Evolutionary conservation across 208 protist species (phyloP).

Genomic region (Leishmania aethiopica): DNA sequence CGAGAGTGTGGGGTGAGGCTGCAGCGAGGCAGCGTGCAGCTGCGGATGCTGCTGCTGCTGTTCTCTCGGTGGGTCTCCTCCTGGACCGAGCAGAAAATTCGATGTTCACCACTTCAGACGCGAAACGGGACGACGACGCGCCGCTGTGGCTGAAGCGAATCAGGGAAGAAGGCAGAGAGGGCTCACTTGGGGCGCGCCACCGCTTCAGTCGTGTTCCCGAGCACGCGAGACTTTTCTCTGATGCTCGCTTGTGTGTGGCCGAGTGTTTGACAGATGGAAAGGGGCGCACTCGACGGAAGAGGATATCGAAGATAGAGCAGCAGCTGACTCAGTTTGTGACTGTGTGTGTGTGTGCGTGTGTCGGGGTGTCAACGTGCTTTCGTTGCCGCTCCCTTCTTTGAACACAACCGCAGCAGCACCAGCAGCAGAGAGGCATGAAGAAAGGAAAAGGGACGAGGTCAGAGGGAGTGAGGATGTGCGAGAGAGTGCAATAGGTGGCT

Average conservation of each 20-base stretch:
- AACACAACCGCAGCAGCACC: background rate
- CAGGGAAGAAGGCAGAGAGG: background rate
- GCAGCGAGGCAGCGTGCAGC: background rate
- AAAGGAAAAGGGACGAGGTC: background rate
- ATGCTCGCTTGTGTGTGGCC: background rate
- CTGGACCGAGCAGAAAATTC: background rate
- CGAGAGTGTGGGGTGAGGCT: background rate
- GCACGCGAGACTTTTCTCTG: background rate
- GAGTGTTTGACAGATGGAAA: background rate
- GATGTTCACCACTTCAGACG: background rate
- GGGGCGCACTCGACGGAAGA: background rate
- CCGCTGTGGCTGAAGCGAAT: background rate
- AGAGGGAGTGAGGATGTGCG: background rate
- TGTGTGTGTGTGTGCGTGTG: background rate
- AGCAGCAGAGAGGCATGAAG: background rate
- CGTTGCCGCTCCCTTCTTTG: background rate
- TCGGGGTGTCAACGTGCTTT: background rate
- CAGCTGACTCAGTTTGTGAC: background rate
- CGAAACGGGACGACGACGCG: background rate
- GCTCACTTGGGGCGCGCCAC: background rate
- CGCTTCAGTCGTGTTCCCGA: background rate
- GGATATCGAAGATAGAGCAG: background rate
- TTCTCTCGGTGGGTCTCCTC: background rate
- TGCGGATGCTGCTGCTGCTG: background rate
- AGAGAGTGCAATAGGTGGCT: background rate